phyloP scores from a whole-genome alignment of 371 early-diverging fungal genomes.

The Mortierella sp. region DNA sequence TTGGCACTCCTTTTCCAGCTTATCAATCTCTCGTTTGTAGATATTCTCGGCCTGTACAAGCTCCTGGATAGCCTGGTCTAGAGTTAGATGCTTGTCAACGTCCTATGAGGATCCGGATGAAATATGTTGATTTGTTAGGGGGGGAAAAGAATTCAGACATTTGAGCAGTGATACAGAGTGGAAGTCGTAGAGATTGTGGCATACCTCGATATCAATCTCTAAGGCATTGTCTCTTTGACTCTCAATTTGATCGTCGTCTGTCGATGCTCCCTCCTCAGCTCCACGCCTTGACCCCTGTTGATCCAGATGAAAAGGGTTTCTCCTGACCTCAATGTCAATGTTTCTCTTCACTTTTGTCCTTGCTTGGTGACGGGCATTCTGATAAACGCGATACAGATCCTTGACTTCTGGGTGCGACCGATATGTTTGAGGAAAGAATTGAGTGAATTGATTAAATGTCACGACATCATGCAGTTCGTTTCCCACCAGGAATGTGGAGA shows the following conservation, averaged over 20 bases:
- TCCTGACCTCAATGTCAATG: conserved; percentile 45
- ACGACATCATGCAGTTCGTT: conserved; percentile 53
- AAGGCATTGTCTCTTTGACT: neutral
- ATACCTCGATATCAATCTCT: conserved; percentile 51
- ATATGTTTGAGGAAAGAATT: conserved; percentile 32
- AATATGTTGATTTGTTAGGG: neutral
- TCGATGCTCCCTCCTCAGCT: neutral
- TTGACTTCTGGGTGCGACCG: conserved; percentile 41
- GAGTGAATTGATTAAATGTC: conserved; percentile 36
- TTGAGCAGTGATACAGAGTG: no score
- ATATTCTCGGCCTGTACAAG: conserved; percentile 35
- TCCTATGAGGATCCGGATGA: conserved; percentile 18
- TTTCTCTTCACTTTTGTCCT: conserved; percentile 35
- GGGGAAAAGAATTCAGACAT: no score
- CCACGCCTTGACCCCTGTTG: neutral
- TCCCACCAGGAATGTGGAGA: conserved; percentile 46
- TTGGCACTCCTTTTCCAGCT: conserved; percentile 30
- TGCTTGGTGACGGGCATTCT: conserved; percentile 37
- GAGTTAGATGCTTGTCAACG: conserved; percentile 40
- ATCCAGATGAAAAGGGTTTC: conserved; percentile 40
- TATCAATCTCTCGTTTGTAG: conserved; percentile 32
- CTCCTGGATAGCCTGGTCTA: conserved; percentile 52
- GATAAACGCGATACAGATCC: conserved; percentile 43
- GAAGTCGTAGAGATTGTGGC: neutral
- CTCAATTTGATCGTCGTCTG: neutral